A percentile compares a stretch with the other conserved stretches of the same genome.
These are phyloP conservation scores for Limnanthes douglasii DNA, from an alignment of 345 rosid species.

Conservation along the genomic window DNA sequence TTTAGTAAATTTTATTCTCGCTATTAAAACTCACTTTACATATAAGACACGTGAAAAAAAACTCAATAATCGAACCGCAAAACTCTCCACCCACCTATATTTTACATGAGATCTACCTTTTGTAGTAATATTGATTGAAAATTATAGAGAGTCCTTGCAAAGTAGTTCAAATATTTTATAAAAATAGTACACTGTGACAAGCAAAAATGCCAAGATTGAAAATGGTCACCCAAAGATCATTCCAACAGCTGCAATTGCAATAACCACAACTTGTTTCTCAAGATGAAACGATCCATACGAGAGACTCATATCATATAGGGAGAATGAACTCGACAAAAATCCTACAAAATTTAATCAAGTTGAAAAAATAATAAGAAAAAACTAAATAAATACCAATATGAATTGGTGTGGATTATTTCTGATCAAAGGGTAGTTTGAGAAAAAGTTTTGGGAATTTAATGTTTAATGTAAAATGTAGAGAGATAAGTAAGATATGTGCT, in stretches of 20 bases:
- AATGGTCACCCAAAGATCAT: conserved; percentile 98
- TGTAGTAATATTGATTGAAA: conserved; percentile 55
- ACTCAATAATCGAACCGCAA: no score
- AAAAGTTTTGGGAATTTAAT: no score
- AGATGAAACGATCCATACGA: conserved; percentile 82
- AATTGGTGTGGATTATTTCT: no score
- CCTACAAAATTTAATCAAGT: conserved; percentile 24
- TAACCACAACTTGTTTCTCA: conserved; percentile 55
- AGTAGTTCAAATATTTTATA: conserved; percentile 29
- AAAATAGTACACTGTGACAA: conserved; percentile 49
- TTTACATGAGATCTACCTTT: conserved; percentile 82
- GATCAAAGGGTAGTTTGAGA: no score
- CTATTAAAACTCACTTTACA: no score
- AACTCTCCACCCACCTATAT: no score
- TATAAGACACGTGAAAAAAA: no score
- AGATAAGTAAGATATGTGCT: no score
- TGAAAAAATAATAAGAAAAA: conserved; percentile 1
- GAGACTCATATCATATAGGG: conserved; percentile 95
- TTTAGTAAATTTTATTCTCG: no score
- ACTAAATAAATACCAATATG: no score
- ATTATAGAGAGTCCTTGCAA: conserved; percentile 58
- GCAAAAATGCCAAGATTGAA: conserved; percentile 81
- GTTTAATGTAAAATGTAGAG: no score
- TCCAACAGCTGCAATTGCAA: conserved; percentile 64
- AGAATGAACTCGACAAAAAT: conserved; percentile 93